Base-by-base conservation (phyloP, 345 rosid genomes). In the Eucalyptus marginata region DNA sequence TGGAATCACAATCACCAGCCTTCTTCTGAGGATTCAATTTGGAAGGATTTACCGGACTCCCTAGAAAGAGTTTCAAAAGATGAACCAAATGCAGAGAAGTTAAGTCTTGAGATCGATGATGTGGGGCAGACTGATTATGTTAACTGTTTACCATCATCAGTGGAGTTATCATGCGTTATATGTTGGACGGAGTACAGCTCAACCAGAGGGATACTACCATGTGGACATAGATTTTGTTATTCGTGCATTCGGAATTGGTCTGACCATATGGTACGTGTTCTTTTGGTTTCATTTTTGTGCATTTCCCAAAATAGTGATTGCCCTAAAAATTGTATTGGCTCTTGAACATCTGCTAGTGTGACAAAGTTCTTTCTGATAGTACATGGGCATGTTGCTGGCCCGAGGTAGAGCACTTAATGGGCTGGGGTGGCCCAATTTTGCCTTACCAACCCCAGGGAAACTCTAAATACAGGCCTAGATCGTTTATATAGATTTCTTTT, bases 151-250 rank as follows among this genome's bases (percentile, higher is more conserved):
- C 87, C 95, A 7, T 88, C 90, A 88, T 89, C 96, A 89, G 22
- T 88, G 81, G 95, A 95, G 20, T 93, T 96, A 88, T 96, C 99
- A 40, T 98, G 99, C 90, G 95, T 93, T 88, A 98, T 98, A 93
- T 98, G 99, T 89, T 95, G 95, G 97, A 98, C 98, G 5, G 99
- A 96, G 85, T 97, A 95, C 89, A 92, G 97, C 91, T 90, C 97
- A 89, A 98, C 95, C 49, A 96, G 99, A 91, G 99, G 99, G 86
- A 88, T 96, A 81, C 92, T 98, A 92, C 93, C 97, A 83, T 98
- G 99, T 90, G 98, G 99, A 83, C 99, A 98, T 92, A 95, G 98
- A 88, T 98, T 97, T 95, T 98, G 99, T 91, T 98, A 95, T 93
- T 93, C 94, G 4, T 98, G 99, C 93, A 98, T 98, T 92, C 93